Evolutionary conservation across 768 basidiomycete genomes (phyloP), one percentile per base, ranked within the genome.

Genomic region (Leucocoprinus leucothites): DNA sequence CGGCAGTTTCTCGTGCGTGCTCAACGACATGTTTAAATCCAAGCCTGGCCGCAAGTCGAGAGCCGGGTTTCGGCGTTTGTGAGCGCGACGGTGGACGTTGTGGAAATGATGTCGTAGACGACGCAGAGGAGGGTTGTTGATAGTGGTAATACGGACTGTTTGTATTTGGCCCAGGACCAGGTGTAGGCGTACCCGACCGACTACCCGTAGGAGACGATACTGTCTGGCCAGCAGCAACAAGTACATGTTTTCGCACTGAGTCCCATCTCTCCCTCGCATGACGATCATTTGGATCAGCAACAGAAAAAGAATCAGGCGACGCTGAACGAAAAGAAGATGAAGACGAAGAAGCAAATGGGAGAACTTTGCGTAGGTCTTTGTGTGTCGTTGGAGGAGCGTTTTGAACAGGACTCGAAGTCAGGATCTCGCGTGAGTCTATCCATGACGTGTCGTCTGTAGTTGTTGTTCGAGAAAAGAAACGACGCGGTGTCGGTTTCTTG

Each of bases 1-100:
- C 67, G 31, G 74, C 70, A 38, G 74, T 71, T 51, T 82, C 84
- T 24, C 77, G 77, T 2, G 73, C 85, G 53, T 82, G 77, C 31
- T 89, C 87, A 1, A 87, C 86, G 11, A 86, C 81, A 21, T 88
- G 84, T 45, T 76, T 75, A 59, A 86, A 82, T 1, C 80, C 84
- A 11, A 85, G 66, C 44, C 75, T 74, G 5, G 74, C 50, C 19
- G 60, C 50, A n/a, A 58, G 52, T 45, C 56, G 51, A n/a, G 60
- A 57, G 24, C 47, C 28, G 31, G 60, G 21, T 46, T 40, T 48
- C 41, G 48, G 16, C 1, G 67, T 71, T 48, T 69, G 71, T 5
- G 66, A 58, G 43, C 64, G 66, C 34, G 65, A 58, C 60, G 38
- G 60, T 47, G 58, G 65, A 28, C 53, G 64, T 50, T 51, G 57